Base-by-base conservation (phyloP, 2,329 filamentous ascomycete species). In the Fusarium sp. region DNA sequence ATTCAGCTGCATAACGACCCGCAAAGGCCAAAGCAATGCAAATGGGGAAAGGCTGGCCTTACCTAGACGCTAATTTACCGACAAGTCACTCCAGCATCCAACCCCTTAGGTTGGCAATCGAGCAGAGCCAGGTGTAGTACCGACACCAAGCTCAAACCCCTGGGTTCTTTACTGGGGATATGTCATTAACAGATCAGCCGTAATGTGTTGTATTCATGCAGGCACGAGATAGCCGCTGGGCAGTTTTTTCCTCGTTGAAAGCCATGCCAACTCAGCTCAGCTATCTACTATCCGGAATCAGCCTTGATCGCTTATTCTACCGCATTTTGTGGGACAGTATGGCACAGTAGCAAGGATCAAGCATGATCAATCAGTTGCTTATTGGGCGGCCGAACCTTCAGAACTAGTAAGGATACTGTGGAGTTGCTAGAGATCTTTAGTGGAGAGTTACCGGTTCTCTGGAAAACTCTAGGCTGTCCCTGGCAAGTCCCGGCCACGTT, bases 401-500 rank as follows among this genome's bases (percentile, higher is more conserved):
- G 26, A 12, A 14, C 49, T 50, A 65, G 48, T 39, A 56, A 50
- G 42, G 58, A 60, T 65, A 62, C 19, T 25, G 26, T n/a, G 31
- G 62, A 34, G 58, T 57, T 53, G 43, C 23, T 43, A 39, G 60
- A 63, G 60, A 50, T 75, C 42, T 68, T 42, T 74, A 63, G 64
- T 54, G 37, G 53, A 34, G 45, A 56, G 73, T 75, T 75, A 75
- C 73, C 73, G 44, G 57, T 44, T 44, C 51, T 59, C 73, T 67
- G 73, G 73, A 62, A 74, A 71, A 53, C 55, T 66, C 67, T 68
- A 61, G 62, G 63, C 62, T 55, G 19, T 43, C 14, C 49, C 49
- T 58, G 63, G 65, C 61, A 55, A 62, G 61, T 67, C 51, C 43
- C 55, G 48, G 55, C 50, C 53, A 53, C 59, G 48, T 65, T 37